Evolutionary conservation across 805 yeast genomes (phyloP).

Genomic region (Wickerhamomyces tratensis): DNA sequence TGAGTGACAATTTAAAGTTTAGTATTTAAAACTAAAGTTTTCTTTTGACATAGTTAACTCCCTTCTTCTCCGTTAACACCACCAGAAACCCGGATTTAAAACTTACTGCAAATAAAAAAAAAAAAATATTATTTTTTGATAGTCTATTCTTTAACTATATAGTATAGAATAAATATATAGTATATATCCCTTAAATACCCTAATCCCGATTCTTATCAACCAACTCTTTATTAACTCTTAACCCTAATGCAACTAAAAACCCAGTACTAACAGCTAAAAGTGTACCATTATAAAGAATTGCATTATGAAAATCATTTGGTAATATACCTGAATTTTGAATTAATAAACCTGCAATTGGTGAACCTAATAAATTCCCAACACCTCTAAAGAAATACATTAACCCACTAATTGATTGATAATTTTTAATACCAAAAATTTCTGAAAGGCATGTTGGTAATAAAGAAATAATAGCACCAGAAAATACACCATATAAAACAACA

Average conservation of each 20-base stretch:
- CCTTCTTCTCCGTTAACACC: too few species aligned
- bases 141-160: too few species aligned
- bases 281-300: conserved; percentile 22
- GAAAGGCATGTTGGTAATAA: conserved; percentile 23
- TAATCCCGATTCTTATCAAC: background rate
- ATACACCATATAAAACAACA: conserved; percentile 25
- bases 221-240: background rate
- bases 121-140: too few species aligned
- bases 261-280: conserved; percentile 2
- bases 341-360: conserved; percentile 26
- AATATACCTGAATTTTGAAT: conserved; percentile 8
- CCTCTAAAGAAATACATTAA: conserved; percentile 26
- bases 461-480: conserved; percentile 25
- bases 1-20: too few species aligned
- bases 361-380: conserved; percentile 23
- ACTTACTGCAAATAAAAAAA: too few species aligned
- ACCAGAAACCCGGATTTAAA: too few species aligned
- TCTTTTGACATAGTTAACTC: too few species aligned
- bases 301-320: conserved; percentile 15
- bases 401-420: conserved; percentile 24
- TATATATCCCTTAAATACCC: too few species aligned
- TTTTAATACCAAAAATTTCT: conserved; percentile 23
- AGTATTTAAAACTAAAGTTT: too few species aligned
- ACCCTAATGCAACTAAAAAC: background rate
- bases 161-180: too few species aligned